Conservation (phyloP, 2,329 filamentous ascomycete genomes). For the Beauveria bassiana region DNA sequence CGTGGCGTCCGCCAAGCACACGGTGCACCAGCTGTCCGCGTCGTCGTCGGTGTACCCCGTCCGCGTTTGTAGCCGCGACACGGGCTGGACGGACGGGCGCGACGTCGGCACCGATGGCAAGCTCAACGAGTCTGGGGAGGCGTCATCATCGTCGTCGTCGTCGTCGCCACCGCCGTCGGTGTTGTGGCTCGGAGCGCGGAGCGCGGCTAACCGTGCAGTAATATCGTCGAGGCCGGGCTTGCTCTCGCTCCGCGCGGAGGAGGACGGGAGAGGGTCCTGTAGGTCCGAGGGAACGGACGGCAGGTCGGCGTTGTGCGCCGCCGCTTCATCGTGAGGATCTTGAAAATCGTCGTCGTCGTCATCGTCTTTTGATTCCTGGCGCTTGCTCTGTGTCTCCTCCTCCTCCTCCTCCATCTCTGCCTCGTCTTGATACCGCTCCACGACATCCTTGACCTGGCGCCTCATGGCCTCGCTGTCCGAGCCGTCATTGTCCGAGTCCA, state of each 20-base stretch:
- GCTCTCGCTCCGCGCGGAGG: conserved; percentile 15
- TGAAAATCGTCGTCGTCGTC: conserved; percentile 11
- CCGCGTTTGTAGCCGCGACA: conserved; percentile 30
- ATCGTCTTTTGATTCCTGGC: neutral
- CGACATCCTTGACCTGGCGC: conserved; percentile 34
- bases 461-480: conserved; percentile 46
- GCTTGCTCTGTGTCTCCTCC: conserved; percentile 16
- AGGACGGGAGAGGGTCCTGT: conserved; percentile 24
- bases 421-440: conserved; percentile 41
- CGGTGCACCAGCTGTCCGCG: conserved; percentile 69
- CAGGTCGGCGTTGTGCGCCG: conserved; percentile 22
- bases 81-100: conserved; percentile 34
- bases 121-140: conserved; percentile 23
- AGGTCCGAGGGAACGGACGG: conserved; percentile 40
- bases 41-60: conserved; percentile 59
- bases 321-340: conserved; percentile 11
- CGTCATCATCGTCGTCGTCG: conserved; percentile 17
- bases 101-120: conserved; percentile 45
- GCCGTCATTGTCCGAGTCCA: conserved; percentile 24
- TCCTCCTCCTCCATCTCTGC: conserved; percentile 30
- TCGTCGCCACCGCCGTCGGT: conserved; percentile 14
- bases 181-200: conserved; percentile 29
- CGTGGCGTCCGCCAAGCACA: conserved; percentile 72
- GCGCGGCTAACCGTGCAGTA: conserved; percentile 43
- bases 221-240: conserved; percentile 35